Evolutionary conservation across 495 filamentous ascomycete species (phyloP), one percentile per base, ranked within the genome.

Genomic region (Penicillium taxi): DNA sequence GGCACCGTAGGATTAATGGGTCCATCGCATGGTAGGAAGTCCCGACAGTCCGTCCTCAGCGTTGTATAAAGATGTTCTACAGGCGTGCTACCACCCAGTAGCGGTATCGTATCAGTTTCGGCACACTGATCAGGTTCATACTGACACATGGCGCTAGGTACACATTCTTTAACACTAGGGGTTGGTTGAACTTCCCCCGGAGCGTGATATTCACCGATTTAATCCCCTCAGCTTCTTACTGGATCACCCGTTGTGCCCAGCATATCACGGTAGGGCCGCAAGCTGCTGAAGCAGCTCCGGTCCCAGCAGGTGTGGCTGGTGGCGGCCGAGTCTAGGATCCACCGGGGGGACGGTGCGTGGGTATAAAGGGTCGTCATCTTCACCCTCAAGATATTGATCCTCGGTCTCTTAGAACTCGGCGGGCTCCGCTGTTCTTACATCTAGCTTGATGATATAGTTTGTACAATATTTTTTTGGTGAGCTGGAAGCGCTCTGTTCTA

Each of bases 141-240:
- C 26, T 20, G 19, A 39, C 19, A 9, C 26, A 20, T 16, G 36
- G 26, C 27, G 36, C 36, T 6, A 39, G 31, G 19, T 31, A 30
- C 12, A 30, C 34, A 16, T 34, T 38, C 44, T 47, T 39, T 5
- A 41, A 40, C 34, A 32, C 36, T 20, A 31, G 35, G 21, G 38
- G 27, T 19, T 37, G 35, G 35, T 38, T 27, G 22, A 32, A 31
- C 33, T 41, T 47, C 32, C 34, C 28, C 29, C 23, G 28, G 25
- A 41, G 32, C 18, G 35, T 47, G 32, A 43, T 35, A 35, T 39
- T 48, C 26, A 43, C 35, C 16, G 35, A 39, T 16, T 35, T 35
- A 42, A 48, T 48, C 45, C 35, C 45, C 27, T 48, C 45, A 32
- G 30, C 39, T 43, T 43, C 39, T n/a, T 21, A 47, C 31, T 17